phyloP scores from a whole-genome alignment of 192 early-diverging fungal genomes.

The Coemansia sp. region DNA sequence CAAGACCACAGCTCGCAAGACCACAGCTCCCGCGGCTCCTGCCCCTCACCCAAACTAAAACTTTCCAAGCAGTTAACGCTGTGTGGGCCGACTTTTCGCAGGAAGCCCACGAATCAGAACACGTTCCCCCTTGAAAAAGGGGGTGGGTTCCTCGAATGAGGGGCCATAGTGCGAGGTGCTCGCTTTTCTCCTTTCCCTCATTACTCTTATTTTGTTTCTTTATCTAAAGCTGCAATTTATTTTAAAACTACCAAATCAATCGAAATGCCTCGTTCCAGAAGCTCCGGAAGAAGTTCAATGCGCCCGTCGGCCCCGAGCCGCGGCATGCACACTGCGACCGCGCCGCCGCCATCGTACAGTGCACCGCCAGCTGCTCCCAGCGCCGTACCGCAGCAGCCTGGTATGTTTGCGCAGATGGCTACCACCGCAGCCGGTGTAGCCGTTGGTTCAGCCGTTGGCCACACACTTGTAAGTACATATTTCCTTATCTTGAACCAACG shows the following conservation, averaged over 20 bases:
- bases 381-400: slow-evolving; percentile 66
- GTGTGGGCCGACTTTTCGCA: too few relatives aligned
- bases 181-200: background rate
- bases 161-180: too few relatives aligned
- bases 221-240: background rate
- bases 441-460: slow-evolving; percentile 80
- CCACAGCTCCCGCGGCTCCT: too few relatives aligned
- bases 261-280: slow-evolving; percentile 43
- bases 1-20: too few relatives aligned
- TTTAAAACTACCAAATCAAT: too few relatives aligned
- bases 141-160: too few relatives aligned
- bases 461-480: slow-evolving; percentile 54
- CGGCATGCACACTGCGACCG: slow-evolving; percentile 52
- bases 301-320: slow-evolving; percentile 20
- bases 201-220: background rate
- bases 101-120: too few relatives aligned
- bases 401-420: slow-evolving; percentile 77
- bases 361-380: slow-evolving; percentile 56
- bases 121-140: too few relatives aligned
- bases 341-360: slow-evolving; percentile 34
- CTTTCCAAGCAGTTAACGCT: too few relatives aligned
- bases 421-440: slow-evolving; percentile 91
- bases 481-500: too few relatives aligned
- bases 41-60: too few relatives aligned
- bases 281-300: slow-evolving; percentile 11